Evolutionary conservation across 108 stramenopile species (phyloP), one percentile per base, ranked within the genome.

Genomic region (Schizochytrium sp.): DNA sequence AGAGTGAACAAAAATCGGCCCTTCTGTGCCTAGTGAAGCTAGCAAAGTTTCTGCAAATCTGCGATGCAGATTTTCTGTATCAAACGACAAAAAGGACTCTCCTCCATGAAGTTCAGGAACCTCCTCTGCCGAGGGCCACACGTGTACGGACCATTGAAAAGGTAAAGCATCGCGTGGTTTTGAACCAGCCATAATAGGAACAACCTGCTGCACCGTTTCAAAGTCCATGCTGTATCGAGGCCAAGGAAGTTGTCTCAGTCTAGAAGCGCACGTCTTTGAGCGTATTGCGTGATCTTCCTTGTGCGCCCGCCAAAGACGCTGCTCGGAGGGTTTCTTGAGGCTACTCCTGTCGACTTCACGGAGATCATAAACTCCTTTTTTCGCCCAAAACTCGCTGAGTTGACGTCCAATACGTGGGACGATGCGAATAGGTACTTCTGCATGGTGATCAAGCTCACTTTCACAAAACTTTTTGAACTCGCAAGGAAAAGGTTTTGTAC

Each of bases 101-200:
- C 50, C 76, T 19, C 8, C 28, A n/a, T 83, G 50, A 17, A 83
- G 15, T 28, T 17, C 19, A 49, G 53, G 53, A 5, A 28, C 47
- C 76, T 83, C 50, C 13, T 50, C 76, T 10, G 53, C 38, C 15
- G 45, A 38, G 45, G 47, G 5, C 76, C 76, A 83, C 28, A 38
- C 5, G 28, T 83, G 76, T 40, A 83, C 76, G 8, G 76, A 83
- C 76, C 76, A 83, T 53, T 83, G 76, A 83, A 83, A 83, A 5
- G 76, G 76, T 10, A 55, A n/a, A 5, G 76, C 45, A 5, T 83
- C 76, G 19, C 76, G 1, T 28, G 76, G 76, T 1, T 13, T 49
- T 10, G 76, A 19, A 5, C 76, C 76, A n/a, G 76, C 50, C 0
- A 83, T 17, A 8, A 83, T 40, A 10, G 76, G 76, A 42, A 83